These are phyloP conservation scores for Cymbopogon citratus DNA, from an alignment of 176 grass and related monocot species.

Conservation along the genomic window DNA sequence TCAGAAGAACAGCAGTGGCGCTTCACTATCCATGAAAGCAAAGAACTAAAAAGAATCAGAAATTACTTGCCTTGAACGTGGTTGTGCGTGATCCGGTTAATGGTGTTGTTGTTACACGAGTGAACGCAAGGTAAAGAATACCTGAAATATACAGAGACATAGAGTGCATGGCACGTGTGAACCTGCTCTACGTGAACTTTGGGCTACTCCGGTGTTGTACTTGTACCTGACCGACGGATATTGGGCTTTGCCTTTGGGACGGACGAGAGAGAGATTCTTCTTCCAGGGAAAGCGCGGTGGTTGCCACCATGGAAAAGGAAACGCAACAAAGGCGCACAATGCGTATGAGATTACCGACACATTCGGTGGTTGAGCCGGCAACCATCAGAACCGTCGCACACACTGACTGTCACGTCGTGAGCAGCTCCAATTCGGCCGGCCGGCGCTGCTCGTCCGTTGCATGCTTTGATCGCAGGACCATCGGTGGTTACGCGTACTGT, in stretches of 20 bases:
- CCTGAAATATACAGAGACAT: not conserved
- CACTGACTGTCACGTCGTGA: not conserved
- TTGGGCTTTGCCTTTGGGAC: not conserved
- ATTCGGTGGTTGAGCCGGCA: conserved; percentile 15
- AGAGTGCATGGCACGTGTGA: not conserved
- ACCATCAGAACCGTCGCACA: not conserved
- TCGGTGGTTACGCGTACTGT: conserved; percentile 23
- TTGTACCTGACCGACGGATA: not conserved
- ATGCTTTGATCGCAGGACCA: not conserved
- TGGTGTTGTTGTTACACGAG: not conserved
- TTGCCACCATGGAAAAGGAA: conserved; percentile 18
- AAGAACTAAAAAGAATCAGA: not conserved
- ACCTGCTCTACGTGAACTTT: not conserved
- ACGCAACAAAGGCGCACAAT: not conserved
- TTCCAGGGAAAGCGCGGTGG: conserved; percentile 10
- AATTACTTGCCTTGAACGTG: conserved; percentile 17
- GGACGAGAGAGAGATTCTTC: conserved; percentile 10
- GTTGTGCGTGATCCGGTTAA: not conserved
- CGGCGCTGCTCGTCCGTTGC: too few species aligned
- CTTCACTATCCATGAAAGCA: not conserved
- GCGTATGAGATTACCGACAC: conserved; percentile 24
- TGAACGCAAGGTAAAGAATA: conserved; percentile 27
- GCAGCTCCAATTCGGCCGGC: not conserved
- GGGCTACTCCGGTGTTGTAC: too few species aligned
- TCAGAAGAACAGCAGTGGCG: not conserved